Base-by-base conservation (phyloP, 1,284 basidiomycete species). In the Pisolithus thermaeus region DNA sequence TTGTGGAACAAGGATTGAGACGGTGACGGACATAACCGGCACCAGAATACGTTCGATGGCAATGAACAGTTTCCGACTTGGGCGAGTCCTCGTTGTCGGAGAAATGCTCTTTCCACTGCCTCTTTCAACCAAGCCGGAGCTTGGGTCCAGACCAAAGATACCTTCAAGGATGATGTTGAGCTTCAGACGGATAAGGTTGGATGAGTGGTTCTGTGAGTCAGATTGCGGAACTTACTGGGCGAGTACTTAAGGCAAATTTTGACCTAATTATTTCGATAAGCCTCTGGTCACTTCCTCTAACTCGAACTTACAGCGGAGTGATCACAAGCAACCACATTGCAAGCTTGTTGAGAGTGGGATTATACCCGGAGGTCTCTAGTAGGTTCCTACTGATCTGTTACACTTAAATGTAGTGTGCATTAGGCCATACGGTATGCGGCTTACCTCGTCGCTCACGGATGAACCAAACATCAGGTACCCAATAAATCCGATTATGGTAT, bases 401-500 rank as follows among this genome's bases (percentile, higher is more conserved):
- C 25, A 5, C 45, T 44, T 40, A 52, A 40, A 28, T 25, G 11
- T 37, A 47, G 39, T 46, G 23, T 14, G 46, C 37, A 11, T 41
- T 32, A 40, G 44, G 7, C 22, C 41, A 1, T 6, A 52, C 18
- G 39, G 36, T 20, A 18, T 16, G 36, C n/a, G 40, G 58, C 77
- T 60, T 56, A 90, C 89, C 76, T 96, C 93, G 56, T 93, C 91
- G 58, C 82, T 84, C 50, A 96, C 91, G 25, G 65, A 61, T 56
- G 80, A 75, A 16, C 93, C 94, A 63, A 95, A 95, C 94, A 97
- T 97, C 20, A 91, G 70, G 59, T 97, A 97, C 1, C 95, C 95
- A 14, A 84, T 84, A 49, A 81, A 83, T 12, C 92, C 95, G 49
- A 96, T 89, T 7, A 88, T 58, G 20, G 85, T 75, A 58, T 95